Evolutionary conservation across 2,329 filamentous ascomycete species (phyloP), one percentile per base, ranked within the genome.

Genomic region (Sarocladiaceae sp.): DNA sequence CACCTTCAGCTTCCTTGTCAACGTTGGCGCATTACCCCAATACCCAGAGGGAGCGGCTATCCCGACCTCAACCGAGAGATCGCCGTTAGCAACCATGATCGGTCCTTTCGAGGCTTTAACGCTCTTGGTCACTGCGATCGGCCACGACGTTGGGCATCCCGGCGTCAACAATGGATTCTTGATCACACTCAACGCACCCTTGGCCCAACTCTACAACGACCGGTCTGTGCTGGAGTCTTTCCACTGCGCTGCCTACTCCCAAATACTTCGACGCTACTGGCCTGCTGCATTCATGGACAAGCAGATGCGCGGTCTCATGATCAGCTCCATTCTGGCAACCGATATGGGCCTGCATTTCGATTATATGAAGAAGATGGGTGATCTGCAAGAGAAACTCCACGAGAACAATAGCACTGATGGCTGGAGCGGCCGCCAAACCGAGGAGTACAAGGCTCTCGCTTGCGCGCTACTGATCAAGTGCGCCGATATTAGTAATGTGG

Each of bases 161-260:
- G 93, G 93, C 45, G 93, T 98, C 57, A 98, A 97, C 68, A 98
- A 98, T 60, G 89, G 91, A 23, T 98, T 98, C 59, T 72, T 98
- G 4, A 82, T 95, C 15, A 89, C 87, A 24, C 76, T 96, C 24
- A 95, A 96, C 59, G 87, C 93, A 15, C 91, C 93, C 2, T 71
- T 98, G 21, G 93, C 93, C 11, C 90, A 96, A 62, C 73, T 97
- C 12, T 98, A 97, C 69, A 97, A 97, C 58, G 93, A 98, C 62
- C 86, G 87, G 45, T 97, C 93, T 1, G 93, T 98, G 13, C 74
- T 98, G 29, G 93, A 98, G 65, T 94, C 91, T 1, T 98, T 97
- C 57, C 93, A 98, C 61, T 96, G 93, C 58, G 93, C 93, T 1
- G 93, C 93, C 2, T 98, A 91, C 58, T 96, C 90, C 0, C 93